Percentiles rank a stretch among this genome's conserved stretches.
These are phyloP conservation scores for Dictyostelium citrinum DNA, from an alignment of 78 protist genomes.

Conservation along the genomic window DNA sequence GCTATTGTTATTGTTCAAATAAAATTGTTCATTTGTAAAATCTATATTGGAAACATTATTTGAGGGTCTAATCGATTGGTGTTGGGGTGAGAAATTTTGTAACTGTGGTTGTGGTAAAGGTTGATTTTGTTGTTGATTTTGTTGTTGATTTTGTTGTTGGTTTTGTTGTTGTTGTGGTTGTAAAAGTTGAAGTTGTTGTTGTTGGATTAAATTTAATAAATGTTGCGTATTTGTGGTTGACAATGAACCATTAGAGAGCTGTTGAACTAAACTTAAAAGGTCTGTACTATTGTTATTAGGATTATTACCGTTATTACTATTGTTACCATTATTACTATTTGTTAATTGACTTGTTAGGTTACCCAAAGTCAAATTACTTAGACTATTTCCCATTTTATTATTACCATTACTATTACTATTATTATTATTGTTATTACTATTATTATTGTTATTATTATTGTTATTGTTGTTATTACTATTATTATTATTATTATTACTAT, in stretches of 20 bases:
- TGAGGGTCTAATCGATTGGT: slow-evolving; percentile 11
- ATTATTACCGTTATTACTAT: not conserved
- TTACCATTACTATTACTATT: not conserved
- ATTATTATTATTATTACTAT: not conserved
- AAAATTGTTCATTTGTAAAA: slow-evolving; percentile 13
- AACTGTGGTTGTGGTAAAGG: not conserved
- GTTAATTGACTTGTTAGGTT: not conserved
- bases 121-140: slow-evolving; percentile 16
- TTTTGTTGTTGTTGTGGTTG: slow-evolving; percentile 12
- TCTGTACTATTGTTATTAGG: not conserved
- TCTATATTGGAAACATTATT: not conserved
- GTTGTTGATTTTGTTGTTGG: not conserved
- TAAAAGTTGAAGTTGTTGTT: not conserved
- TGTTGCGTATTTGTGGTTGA: not conserved
- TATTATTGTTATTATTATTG: not conserved
- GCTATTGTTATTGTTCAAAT: not conserved
- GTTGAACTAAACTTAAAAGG: not conserved
- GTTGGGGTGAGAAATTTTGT: slow-evolving; percentile 7
- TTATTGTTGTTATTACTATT: not conserved
- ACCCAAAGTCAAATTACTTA: not conserved
- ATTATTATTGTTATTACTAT: not conserved
- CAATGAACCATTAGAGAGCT: not conserved
- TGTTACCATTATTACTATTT: not conserved
- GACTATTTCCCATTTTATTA: not conserved
- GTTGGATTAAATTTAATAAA: slow-evolving; percentile 15